phyloP scores from a whole-genome alignment of 2,329 filamentous ascomycete species.

The Ceratocystiopsis minuta region DNA sequence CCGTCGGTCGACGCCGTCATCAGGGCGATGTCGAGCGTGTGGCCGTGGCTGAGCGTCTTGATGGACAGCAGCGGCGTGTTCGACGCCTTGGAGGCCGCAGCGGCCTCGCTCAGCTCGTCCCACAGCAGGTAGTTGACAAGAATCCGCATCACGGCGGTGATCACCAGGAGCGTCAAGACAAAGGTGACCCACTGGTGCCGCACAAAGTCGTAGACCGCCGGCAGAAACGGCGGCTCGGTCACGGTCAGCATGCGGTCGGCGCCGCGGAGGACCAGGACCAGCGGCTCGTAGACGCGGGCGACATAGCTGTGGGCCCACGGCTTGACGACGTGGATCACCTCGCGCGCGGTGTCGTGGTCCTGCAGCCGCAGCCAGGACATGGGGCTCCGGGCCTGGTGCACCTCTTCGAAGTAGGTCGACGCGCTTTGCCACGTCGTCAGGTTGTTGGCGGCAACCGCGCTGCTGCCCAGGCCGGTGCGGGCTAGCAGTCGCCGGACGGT shows the following conservation, averaged over 20 bases:
- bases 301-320: constrained; percentile 53
- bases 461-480: background rate
- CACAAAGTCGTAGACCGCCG: constrained; percentile 49
- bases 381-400: constrained; percentile 61
- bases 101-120: constrained; percentile 23
- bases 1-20: constrained; percentile 44
- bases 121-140: constrained; percentile 54
- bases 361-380: constrained; percentile 60
- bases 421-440: constrained; percentile 11
- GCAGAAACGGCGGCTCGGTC: constrained; percentile 29
- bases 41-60: constrained; percentile 41
- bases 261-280: constrained; percentile 53
- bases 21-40: constrained; percentile 51
- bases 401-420: constrained; percentile 32
- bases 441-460: constrained; percentile 8
- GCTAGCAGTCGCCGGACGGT: constrained; percentile 18
- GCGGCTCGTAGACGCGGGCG: constrained; percentile 55
- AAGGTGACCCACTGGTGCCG: constrained; percentile 41
- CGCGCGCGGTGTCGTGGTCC: constrained; percentile 60
- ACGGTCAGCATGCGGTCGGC: constrained; percentile 44
- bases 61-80: constrained; percentile 36
- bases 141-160: constrained; percentile 46
- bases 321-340: constrained; percentile 60
- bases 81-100: constrained; percentile 15
- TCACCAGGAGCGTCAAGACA: constrained; percentile 41